Percentiles rank a stretch among this genome's conserved stretches.
Evolutionary conservation across 805 yeast genomes (phyloP).

Genomic region (Sungouiella thailandica): DNA sequence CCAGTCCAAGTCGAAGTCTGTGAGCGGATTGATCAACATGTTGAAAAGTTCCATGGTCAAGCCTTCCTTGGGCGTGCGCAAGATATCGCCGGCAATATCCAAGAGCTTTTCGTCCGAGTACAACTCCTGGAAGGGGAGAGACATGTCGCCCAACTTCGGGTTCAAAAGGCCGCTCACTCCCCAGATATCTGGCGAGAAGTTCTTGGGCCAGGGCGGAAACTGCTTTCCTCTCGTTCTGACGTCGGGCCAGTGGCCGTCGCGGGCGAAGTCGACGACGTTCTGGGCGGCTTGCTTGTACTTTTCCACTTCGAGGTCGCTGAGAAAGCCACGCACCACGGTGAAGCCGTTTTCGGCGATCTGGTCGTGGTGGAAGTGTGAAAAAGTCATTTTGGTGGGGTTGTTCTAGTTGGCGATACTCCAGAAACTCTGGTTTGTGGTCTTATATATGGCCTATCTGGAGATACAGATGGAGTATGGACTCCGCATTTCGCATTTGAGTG

Average conservation of each 20-base stretch:
- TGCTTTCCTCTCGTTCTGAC: constrained; percentile 50
- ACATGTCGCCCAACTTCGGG: constrained; percentile 37
- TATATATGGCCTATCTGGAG: too few relatives aligned
- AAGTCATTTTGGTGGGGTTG: background rate
- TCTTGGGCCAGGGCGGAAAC: constrained; percentile 54
- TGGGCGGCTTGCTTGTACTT: constrained; percentile 33
- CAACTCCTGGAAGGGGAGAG: constrained; percentile 35
- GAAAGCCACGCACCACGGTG: constrained; percentile 36
- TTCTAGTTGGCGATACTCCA: too few relatives aligned
- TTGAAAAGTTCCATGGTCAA: constrained; percentile 47
- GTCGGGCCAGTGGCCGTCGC: constrained; percentile 45
- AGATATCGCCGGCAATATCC: constrained; percentile 37
- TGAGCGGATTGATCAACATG: constrained; percentile 48
- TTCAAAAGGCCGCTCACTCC: constrained; percentile 45
- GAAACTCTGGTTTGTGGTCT: too few relatives aligned
- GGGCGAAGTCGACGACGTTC: constrained; percentile 33
- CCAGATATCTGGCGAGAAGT: constrained; percentile 49
- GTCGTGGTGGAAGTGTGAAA: constrained; percentile 27
- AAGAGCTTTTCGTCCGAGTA: constrained; percentile 37
- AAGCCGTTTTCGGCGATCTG: constrained; percentile 33
- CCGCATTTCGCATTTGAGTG: constrained; percentile 3
- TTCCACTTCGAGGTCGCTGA: constrained; percentile 36
- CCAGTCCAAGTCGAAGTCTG: constrained; percentile 51
- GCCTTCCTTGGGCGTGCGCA: constrained; percentile 31
- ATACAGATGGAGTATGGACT: too few relatives aligned